Percentiles rank a stretch among this genome's conserved stretches.
Evolutionary conservation across 345 rosid genomes (phyloP).

Genomic region (Eucalyptus victrix): DNA sequence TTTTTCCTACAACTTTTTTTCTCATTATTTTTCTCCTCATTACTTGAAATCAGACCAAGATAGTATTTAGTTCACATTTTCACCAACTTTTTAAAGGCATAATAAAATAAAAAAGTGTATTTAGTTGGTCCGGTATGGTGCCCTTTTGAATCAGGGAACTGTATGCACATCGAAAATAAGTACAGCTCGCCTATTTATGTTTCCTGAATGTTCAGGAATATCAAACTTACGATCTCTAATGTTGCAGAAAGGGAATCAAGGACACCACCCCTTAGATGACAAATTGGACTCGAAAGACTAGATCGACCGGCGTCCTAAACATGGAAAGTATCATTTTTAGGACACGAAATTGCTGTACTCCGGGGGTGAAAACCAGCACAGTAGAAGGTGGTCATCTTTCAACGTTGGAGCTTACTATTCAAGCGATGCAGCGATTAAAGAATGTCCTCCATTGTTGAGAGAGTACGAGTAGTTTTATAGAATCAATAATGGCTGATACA

Average conservation of each 20-base stretch:
- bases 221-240: not conserved
- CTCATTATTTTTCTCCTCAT: too few species aligned
- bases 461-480: not conserved
- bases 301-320: not conserved
- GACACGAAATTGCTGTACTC: not conserved
- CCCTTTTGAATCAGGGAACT: too few species aligned
- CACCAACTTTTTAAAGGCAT: too few species aligned
- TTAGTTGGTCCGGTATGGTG: accelerated
- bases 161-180: not conserved
- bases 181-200: not conserved
- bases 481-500: not conserved
- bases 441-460: not conserved
- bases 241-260: not conserved
- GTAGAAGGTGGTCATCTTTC: not conserved
- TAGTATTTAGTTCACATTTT: too few species aligned
- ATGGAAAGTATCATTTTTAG: not conserved
- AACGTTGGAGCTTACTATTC: not conserved
- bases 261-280: not conserved
- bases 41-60: too few species aligned
- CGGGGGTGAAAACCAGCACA: not conserved
- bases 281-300: not conserved
- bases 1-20: too few species aligned
- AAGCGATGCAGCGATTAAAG: not conserved
- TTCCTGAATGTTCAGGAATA: not conserved
- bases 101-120: too few species aligned